Evolutionary conservation across 2,329 filamentous ascomycete genomes (phyloP).

Genomic region (Pseudogymnoascus sp.): DNA sequence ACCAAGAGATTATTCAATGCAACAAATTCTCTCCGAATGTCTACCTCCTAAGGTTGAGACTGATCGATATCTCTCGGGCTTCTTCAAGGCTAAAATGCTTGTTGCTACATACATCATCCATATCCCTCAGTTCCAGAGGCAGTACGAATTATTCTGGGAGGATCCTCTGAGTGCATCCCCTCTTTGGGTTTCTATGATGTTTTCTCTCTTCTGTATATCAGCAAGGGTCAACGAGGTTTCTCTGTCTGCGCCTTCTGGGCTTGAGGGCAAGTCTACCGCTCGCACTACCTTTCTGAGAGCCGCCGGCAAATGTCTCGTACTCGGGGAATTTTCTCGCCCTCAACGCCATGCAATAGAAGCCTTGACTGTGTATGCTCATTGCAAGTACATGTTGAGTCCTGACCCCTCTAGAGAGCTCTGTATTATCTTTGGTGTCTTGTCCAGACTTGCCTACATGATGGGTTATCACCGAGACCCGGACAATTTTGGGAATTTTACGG

Average conservation of each 20-base stretch:
- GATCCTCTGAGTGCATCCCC: slow-evolving; percentile 13
- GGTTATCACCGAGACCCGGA: slow-evolving; percentile 25
- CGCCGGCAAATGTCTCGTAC: slow-evolving; percentile 21
- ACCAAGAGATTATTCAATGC: slow-evolving; percentile 12
- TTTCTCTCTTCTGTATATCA: slow-evolving; percentile 20
- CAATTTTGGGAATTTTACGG: slow-evolving; percentile 17
- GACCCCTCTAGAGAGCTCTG: slow-evolving; percentile 24
- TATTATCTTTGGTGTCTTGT: slow-evolving; percentile 21
- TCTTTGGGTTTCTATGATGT: slow-evolving; percentile 23
- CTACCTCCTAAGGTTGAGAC: slow-evolving; percentile 18
- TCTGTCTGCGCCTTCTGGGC: neutral
- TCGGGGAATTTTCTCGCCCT: slow-evolving; percentile 22
- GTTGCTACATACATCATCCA: slow-evolving; percentile 19
- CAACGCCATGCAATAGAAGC: slow-evolving; percentile 21
- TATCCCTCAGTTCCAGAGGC: slow-evolving; percentile 19
- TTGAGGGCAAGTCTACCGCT: neutral
- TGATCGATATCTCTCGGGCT: slow-evolving; percentile 19
- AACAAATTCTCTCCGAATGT: slow-evolving; percentile 16
- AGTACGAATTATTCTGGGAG: slow-evolving; percentile 20
- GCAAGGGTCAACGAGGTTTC: slow-evolving; percentile 9
- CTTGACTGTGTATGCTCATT: slow-evolving; percentile 21
- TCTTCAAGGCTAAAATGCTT: slow-evolving; percentile 17
- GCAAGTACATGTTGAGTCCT: slow-evolving; percentile 21
- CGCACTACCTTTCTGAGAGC: slow-evolving; percentile 14
- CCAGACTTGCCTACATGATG: slow-evolving; percentile 24